Percentiles rank a stretch among this genome's conserved stretches.
Evolutionary conservation across 352 stramenopile genomes (phyloP).

Genomic region (Phytophthora foliorum): DNA sequence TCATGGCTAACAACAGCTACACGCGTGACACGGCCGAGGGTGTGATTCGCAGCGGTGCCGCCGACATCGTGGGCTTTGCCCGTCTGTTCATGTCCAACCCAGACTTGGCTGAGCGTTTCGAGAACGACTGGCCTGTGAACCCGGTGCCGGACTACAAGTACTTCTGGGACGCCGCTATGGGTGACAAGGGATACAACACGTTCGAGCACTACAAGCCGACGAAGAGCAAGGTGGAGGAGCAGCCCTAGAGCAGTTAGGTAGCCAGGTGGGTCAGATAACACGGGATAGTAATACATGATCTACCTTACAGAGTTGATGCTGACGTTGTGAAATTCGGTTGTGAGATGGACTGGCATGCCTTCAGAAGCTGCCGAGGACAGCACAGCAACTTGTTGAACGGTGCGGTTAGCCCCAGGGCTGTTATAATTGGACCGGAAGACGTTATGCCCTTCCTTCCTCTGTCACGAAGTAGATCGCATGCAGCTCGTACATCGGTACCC

Average conservation of each 20-base stretch:
- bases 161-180: constrained; percentile 8
- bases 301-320: too few species aligned
- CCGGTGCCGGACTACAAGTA: constrained; percentile 7
- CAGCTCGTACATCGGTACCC: too few species aligned
- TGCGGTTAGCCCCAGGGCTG: too few species aligned
- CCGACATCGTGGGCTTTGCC: constrained; percentile 10
- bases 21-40: constrained; percentile 8
- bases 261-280: background rate
- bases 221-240: background rate
- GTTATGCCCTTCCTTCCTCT: too few species aligned
- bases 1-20: constrained; percentile 18
- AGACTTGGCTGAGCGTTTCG: constrained; percentile 10
- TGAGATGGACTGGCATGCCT: too few species aligned
- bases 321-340: too few species aligned
- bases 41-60: constrained; percentile 6
- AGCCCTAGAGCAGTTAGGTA: background rate
- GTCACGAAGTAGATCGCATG: too few species aligned
- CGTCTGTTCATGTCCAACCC: constrained; percentile 10
- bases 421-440: too few species aligned
- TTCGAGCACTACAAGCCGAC: constrained; percentile 8
- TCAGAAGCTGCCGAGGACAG: too few species aligned
- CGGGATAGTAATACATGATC: background rate
- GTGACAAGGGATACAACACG: constrained; percentile 13
- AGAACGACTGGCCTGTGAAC: constrained; percentile 10
- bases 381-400: too few species aligned